A percentile compares a stretch with the other conserved stretches of the same genome.
phyloP scores from a whole-genome alignment of 106 monocot genomes.

The Gastrodia elata region DNA sequence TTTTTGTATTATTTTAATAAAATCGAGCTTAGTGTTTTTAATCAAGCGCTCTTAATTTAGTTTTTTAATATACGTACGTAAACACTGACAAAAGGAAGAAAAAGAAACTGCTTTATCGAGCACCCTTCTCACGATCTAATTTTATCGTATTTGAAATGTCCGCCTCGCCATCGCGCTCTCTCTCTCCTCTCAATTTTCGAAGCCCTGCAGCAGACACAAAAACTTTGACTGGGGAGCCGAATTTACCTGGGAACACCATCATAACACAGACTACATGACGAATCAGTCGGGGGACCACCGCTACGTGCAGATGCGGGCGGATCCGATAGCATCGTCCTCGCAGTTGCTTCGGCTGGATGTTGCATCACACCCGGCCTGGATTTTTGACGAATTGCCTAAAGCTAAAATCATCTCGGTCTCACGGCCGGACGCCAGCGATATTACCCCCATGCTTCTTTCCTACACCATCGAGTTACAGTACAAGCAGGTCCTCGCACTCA shows the following conservation, averaged over 20 bases:
- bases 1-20: no score
- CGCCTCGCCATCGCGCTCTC: neutral
- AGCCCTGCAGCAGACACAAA: conserved; percentile 8
- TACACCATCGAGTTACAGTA: conserved; percentile 93
- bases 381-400: conserved; percentile 79
- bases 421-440: conserved; percentile 78
- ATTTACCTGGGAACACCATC: neutral
- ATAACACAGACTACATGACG: conserved; percentile 14
- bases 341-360: conserved; percentile 32
- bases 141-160: neutral
- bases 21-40: no score
- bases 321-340: conserved; percentile 34
- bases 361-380: conserved; percentile 21
- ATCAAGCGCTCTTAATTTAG: no score
- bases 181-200: neutral
- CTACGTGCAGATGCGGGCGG: conserved; percentile 73
- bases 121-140: no score
- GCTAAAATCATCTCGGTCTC: conserved; percentile 78
- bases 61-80: no score
- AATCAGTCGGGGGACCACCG: conserved; percentile 30
- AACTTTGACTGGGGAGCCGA: neutral
- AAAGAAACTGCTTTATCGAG: no score
- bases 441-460: conserved; percentile 76
- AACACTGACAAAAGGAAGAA: no score
- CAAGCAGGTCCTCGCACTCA: conserved; percentile 52